Percentiles rank a stretch among this genome's conserved stretches.
Evolutionary conservation across 768 basidiomycete species (phyloP).

Genomic region (Lactifluus piperatus): DNA sequence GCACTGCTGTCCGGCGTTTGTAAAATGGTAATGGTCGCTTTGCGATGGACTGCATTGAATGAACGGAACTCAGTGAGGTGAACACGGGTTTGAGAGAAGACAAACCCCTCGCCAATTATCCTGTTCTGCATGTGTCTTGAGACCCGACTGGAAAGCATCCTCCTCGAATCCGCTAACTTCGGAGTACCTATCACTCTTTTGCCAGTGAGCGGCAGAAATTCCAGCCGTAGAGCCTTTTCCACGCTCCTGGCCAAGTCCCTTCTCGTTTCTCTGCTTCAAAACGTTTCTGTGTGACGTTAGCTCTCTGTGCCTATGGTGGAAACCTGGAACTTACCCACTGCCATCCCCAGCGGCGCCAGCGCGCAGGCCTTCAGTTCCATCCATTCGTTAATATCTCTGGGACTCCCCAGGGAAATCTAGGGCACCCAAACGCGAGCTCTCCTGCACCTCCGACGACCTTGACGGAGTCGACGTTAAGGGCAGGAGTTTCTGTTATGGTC

Average conservation of each 20-base stretch:
- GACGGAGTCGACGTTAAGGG: too few relatives aligned
- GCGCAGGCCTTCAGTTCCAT: constrained; percentile 42
- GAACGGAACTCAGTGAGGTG: neutral
- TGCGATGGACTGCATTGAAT: neutral
- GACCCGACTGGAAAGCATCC: neutral
- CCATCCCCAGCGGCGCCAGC: too few relatives aligned
- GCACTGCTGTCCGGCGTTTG: constrained; percentile 2
- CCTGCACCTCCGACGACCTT: too few relatives aligned
- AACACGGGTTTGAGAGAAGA: neutral
- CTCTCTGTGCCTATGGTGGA: too few relatives aligned
- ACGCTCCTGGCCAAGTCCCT: too few relatives aligned
- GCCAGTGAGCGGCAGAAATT: neutral
- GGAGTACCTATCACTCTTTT: neutral
- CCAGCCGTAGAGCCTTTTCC: constrained; percentile 1
- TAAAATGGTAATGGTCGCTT: constrained; percentile 2
- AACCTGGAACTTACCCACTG: too few relatives aligned
- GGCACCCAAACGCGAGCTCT: constrained; percentile 45
- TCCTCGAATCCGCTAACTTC: neutral
- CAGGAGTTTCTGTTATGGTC: constrained; percentile 35
- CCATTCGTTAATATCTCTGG: constrained; percentile 41
- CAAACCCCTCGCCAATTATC: constrained; percentile 9
- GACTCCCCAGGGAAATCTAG: constrained; percentile 37
- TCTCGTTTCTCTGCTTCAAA: too few relatives aligned
- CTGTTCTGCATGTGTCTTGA: neutral
- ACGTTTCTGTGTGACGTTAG: too few relatives aligned